phyloP scores from a whole-genome alignment of 2,329 filamentous ascomycete genomes.

The Cladorrhinum sp. region DNA sequence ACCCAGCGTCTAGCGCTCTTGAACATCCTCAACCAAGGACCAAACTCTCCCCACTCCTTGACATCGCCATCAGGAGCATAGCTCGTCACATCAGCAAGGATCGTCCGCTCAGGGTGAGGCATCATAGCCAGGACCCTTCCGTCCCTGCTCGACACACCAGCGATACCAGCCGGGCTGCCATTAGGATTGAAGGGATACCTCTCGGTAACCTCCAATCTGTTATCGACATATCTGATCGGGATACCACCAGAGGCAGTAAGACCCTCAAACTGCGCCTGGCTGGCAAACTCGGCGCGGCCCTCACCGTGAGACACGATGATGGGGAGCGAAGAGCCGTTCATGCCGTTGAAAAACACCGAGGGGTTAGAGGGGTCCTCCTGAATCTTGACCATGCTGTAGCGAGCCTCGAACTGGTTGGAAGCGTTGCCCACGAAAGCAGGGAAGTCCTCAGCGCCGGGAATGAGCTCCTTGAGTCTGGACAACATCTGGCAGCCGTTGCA shows the following conservation, averaged over 20 bases:
- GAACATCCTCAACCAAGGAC: conserved; percentile 84
- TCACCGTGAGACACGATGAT: conserved; percentile 91
- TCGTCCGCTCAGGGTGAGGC: conserved; percentile 90
- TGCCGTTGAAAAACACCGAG: conserved; percentile 86
- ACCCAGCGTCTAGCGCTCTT: conserved; percentile 87
- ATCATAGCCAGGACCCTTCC: conserved; percentile 84
- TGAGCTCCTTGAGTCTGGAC: conserved; percentile 75
- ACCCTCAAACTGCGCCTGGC: conserved; percentile 47
- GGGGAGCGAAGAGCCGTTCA: conserved; percentile 76
- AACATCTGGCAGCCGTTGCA: conserved; percentile 99
- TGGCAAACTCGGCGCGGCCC: conserved; percentile 71
- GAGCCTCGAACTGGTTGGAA: conserved; percentile 86
- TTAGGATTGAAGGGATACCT: conserved; percentile 87
- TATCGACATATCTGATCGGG: conserved; percentile 82
- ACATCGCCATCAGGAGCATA: conserved; percentile 60
- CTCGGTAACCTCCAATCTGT: conserved; percentile 70
- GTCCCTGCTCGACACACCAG: conserved; percentile 72
- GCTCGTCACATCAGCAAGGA: conserved; percentile 74
- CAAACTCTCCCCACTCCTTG: conserved; percentile 73
- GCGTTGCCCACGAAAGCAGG: conserved; percentile 82
- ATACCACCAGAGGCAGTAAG: conserved; percentile 68
- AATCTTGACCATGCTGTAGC: conserved; percentile 78
- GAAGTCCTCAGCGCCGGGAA: conserved; percentile 81
- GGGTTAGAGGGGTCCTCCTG: conserved; percentile 54
- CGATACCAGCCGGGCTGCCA: conserved; percentile 76